These are phyloP conservation scores for Atkinsonella texensis DNA, from an alignment of 2,329 filamentous ascomycete species.

Conservation along the genomic window DNA sequence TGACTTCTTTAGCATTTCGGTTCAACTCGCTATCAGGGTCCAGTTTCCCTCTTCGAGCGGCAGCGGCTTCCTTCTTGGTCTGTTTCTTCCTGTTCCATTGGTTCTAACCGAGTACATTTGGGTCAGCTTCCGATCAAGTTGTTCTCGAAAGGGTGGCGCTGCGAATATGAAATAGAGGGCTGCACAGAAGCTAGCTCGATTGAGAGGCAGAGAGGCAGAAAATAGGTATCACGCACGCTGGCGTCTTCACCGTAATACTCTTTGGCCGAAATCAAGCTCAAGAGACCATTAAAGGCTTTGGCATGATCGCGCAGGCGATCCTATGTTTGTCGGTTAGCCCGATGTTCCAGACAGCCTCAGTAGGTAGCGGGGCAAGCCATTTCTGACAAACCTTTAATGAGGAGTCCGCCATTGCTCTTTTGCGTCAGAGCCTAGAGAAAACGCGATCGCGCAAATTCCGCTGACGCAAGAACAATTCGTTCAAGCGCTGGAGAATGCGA, in stretches of 20 bases:
- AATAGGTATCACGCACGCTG: slow-evolving; percentile 47
- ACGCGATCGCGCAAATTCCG: background rate
- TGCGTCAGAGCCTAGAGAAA: background rate
- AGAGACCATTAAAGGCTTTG: slow-evolving; percentile 72
- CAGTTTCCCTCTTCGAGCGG: slow-evolving; percentile 76
- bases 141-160: too few species aligned
- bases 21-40: slow-evolving; percentile 78
- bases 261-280: slow-evolving; percentile 82
- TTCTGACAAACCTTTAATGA: slow-evolving; percentile 33
- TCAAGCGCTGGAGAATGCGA: background rate
- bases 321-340: slow-evolving; percentile 20
- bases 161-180: background rate
- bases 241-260: slow-evolving; percentile 82
- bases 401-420: slow-evolving; percentile 28
- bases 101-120: slow-evolving; percentile 41
- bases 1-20: slow-evolving; percentile 76
- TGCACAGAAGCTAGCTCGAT: background rate
- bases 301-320: slow-evolving; percentile 47
- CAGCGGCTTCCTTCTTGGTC: slow-evolving; percentile 75
- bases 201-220: background rate
- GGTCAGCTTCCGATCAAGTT: background rate
- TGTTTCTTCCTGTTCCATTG: slow-evolving; percentile 95
- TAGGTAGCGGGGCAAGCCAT: slow-evolving; percentile 16
- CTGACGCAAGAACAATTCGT: background rate
- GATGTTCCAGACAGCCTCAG: background rate